Percentiles rank a stretch among this genome's conserved stretches.
These are phyloP conservation scores for Termitomyces sp. DNA, from an alignment of 768 basidiomycete genomes.

Conservation along the genomic window DNA sequence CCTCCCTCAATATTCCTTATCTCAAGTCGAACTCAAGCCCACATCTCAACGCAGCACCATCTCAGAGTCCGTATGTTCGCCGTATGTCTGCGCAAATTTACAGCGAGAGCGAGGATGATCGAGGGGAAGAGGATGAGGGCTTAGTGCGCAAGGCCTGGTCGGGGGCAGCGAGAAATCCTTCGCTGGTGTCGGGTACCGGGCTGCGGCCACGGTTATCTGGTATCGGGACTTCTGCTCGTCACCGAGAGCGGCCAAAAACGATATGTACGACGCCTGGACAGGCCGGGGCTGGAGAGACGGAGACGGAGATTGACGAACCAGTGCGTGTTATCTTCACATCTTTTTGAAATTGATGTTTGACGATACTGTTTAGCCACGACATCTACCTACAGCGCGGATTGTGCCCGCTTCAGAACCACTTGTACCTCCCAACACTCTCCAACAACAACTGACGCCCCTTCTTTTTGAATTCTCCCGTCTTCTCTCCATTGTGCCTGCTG, in stretches of 20 bases:
- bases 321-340: constrained; percentile 34
- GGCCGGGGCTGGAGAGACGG: constrained; percentile 67
- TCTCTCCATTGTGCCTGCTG: constrained; percentile 67
- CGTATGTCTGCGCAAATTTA: constrained; percentile 20
- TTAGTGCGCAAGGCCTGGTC: constrained; percentile 23
- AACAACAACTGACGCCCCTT: constrained; percentile 44
- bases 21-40: constrained; percentile 20
- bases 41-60: constrained; percentile 13
- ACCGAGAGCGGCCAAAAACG: constrained; percentile 31
- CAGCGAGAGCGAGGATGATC: constrained; percentile 23
- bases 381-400: constrained; percentile 66
- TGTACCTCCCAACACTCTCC: constrained; percentile 41
- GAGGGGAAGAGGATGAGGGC: constrained; percentile 21
- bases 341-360: not conserved
- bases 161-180: not conserved
- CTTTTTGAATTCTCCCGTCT: constrained; percentile 69
- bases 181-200: constrained; percentile 8
- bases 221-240: constrained; percentile 12
- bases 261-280: constrained; percentile 63
- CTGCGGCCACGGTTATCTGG: constrained; percentile 28
- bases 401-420: constrained; percentile 42
- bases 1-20: constrained; percentile 14
- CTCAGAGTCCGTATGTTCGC: constrained; percentile 8
- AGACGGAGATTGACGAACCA: constrained; percentile 73
- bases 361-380: constrained; percentile 38